phyloP scores from a whole-genome alignment of 2,329 filamentous ascomycete species.

The Purpureocillium takamizusanense region DNA sequence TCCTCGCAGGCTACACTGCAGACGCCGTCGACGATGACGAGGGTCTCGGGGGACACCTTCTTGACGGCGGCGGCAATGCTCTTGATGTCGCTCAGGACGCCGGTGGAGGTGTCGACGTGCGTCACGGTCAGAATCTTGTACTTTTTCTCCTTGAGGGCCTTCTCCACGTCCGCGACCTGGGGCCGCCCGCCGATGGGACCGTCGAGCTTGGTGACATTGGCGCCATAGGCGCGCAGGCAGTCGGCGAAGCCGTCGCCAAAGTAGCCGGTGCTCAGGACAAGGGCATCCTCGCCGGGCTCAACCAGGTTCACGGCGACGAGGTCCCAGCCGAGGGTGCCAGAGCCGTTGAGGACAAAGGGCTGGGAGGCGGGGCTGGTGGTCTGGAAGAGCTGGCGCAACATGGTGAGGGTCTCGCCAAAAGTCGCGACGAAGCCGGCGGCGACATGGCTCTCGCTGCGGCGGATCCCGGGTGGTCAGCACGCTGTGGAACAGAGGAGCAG shows the following conservation, averaged over 20 bases:
- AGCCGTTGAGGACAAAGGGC: conserved; percentile 88
- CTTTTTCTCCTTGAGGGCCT: conserved; percentile 77
- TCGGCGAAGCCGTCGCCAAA: conserved; percentile 93
- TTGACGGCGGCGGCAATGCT: conserved; percentile 74
- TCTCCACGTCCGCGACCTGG: conserved; percentile 78
- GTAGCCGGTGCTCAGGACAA: conserved; percentile 94
- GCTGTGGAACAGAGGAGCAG: background rate
- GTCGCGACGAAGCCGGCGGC: conserved; percentile 78
- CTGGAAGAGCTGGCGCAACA: conserved; percentile 91
- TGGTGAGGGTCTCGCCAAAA: conserved; percentile 82
- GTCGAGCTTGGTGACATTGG: conserved; percentile 80
- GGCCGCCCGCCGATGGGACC: conserved; percentile 82
- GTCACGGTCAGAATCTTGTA: conserved; percentile 95
- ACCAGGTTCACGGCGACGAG: conserved; percentile 88
- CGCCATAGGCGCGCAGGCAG: conserved; percentile 86
- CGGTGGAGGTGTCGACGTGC: conserved; percentile 95
- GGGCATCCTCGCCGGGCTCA: conserved; percentile 79
- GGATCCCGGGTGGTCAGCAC: background rate
- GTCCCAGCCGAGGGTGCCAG: conserved; percentile 94
- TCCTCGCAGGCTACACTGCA: conserved; percentile 96
- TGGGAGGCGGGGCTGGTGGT: conserved; percentile 74
- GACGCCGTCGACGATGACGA: conserved; percentile 89
- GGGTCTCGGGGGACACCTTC: conserved; percentile 79
- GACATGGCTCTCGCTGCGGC: conserved; percentile 89
- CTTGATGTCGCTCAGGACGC: conserved; percentile 87